Evolutionary conservation across 2,329 filamentous ascomycete genomes (phyloP).

Genomic region (Trichoderma oligosporum): DNA sequence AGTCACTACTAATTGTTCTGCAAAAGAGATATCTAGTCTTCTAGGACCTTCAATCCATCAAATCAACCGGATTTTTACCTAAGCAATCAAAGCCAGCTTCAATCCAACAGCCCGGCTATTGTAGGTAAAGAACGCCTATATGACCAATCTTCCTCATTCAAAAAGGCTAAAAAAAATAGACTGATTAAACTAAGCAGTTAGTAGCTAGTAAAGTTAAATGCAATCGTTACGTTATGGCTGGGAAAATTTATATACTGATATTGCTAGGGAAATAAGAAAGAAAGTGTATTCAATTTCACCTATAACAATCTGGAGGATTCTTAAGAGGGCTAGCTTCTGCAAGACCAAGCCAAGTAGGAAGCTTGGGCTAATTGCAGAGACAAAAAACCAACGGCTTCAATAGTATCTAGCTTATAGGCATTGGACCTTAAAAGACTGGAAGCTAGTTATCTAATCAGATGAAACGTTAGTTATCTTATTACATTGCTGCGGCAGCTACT

Average conservation of each 20-base stretch:
- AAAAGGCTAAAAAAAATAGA: not conserved
- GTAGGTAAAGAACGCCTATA: too few species aligned
- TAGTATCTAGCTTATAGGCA: conserved; percentile 19
- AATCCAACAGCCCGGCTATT: too few species aligned
- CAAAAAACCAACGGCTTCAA: conserved; percentile 9
- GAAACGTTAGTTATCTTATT: conserved; percentile 24
- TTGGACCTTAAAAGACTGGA: conserved; percentile 24
- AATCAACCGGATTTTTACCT: too few species aligned
- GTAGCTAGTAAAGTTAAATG: conserved; percentile 3
- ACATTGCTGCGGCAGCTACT: conserved; percentile 18
- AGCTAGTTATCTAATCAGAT: conserved; percentile 24
- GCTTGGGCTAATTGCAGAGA: conserved; percentile 21
- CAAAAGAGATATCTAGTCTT: too few species aligned
- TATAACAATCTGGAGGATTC: conserved; percentile 15
- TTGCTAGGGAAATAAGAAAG: too few species aligned
- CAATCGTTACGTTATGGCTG: conserved; percentile 13
- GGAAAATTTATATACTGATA: conserved; percentile 20
- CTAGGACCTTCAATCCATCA: too few species aligned
- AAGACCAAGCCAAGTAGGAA: conserved; percentile 23
- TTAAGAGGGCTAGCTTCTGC: conserved; percentile 12
- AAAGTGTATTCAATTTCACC: conserved; percentile 18
- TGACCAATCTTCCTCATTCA: too few species aligned
- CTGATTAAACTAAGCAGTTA: not conserved
- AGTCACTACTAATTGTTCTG: too few species aligned
- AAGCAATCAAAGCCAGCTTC: too few species aligned